These are phyloP conservation scores for Phytophthora chlamydospora DNA, from an alignment of 352 stramenopile genomes.

Conservation along the genomic window DNA sequence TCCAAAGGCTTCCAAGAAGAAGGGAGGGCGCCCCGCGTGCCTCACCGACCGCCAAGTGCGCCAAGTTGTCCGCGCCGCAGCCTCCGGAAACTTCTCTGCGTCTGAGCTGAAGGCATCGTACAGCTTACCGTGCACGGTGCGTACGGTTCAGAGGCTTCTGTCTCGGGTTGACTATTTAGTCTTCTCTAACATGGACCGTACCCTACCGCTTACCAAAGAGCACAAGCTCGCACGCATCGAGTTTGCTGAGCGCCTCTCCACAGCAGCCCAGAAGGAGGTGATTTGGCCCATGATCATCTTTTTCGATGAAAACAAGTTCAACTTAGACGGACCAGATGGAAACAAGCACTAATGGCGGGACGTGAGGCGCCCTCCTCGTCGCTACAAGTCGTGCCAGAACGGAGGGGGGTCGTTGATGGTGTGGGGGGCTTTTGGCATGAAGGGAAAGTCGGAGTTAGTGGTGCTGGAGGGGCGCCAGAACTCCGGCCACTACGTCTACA, in stretches of 20 bases:
- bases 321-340: constrained; percentile 25
- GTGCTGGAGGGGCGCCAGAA: no score
- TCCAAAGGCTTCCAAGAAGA: background rate
- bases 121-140: background rate
- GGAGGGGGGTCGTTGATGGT: constrained; percentile 25
- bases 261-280: constrained; percentile 2
- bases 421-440: no score
- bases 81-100: background rate
- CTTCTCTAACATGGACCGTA: constrained; percentile 7
- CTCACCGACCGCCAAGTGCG: constrained; percentile 8
- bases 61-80: constrained; percentile 1
- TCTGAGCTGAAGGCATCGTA: constrained; percentile 1
- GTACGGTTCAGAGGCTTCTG: constrained; percentile 3
- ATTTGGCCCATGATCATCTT: constrained; percentile 11
- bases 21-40: no score
- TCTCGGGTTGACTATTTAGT: constrained; percentile 1
- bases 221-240: constrained; percentile 23
- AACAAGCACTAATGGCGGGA: constrained; percentile 9
- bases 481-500: no score
- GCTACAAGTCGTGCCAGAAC: constrained; percentile 16
- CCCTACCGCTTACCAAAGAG: constrained; percentile 10
- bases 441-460: no score
- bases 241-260: constrained; percentile 11
- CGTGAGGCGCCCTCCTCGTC: background rate
- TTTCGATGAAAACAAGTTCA: constrained; percentile 31